Base-by-base conservation (phyloP, 805 yeast genomes). In the Zygotorulaspora chibaensis region DNA sequence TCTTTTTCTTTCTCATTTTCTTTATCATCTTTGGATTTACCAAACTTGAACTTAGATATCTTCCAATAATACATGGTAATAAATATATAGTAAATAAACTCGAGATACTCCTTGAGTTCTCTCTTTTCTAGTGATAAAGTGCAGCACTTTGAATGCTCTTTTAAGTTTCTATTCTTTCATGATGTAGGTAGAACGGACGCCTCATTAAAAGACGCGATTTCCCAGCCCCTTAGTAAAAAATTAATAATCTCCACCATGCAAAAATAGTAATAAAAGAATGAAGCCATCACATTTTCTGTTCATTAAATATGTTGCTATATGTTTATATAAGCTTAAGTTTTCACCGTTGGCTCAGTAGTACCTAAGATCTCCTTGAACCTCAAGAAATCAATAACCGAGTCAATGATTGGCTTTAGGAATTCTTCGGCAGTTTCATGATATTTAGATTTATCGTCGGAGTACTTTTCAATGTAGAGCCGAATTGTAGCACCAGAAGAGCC, bases 401-500 rank as follows among this genome's bases (percentile, higher is more conserved):
- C 56, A 52, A 91, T 79, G 57, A 84, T 87, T 3, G 73, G 66
- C 43, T 71, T 72, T 61, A 91, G 75, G 68, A 72, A 91, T 38
- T 81, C 82, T 55, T 84, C 84, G 10, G 89, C 91, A 38, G 72
- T 66, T 53, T 66, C 52, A 6, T 58, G 59, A 59, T 75, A 78
- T 34, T 74, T 74, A 15, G 77, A 51, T 41, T 67, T 58, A 60
- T 87, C 93, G 38, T 66, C 56, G 20, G 86, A 80, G 70, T 85
- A 88, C 67, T 83, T 84, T 69, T 91, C 98, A 62, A 91, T 71
- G 70, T 91, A 91, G 56, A 91, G 74, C 67, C 99, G 80, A 49
- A 93, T 89, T 5, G 99, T 91, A 16, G 99, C 98, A 40, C 99
- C 99, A 1, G 96, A 83, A 1, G 97, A 89, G 12, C 99, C 99